A percentile compares a stretch with the other conserved stretches of the same genome.
Conservation (phyloP, 2,329 filamentous ascomycete genomes). For the Aspergillus novofumigatus region DNA sequence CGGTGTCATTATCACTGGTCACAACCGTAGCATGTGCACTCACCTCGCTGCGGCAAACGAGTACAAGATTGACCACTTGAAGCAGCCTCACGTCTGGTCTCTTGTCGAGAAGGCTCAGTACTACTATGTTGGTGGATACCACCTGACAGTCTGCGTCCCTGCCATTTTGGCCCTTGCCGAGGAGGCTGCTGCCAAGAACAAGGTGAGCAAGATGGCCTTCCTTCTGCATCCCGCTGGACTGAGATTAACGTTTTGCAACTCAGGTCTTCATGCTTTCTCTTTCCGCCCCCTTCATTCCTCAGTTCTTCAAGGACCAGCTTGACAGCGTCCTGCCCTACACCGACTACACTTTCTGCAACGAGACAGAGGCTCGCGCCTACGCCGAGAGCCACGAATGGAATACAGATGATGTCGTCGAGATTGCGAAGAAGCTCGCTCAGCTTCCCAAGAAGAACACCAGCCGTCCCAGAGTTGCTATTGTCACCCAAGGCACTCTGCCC, state of each 20-base stretch:
- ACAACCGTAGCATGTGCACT: constrained; percentile 91
- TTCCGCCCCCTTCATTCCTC: constrained; percentile 89
- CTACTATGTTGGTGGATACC: constrained; percentile 94
- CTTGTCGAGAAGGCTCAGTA: constrained; percentile 82
- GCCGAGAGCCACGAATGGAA: constrained; percentile 73
- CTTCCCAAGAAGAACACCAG: constrained; percentile 87
- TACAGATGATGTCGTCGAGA: constrained; percentile 74
- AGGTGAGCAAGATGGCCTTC: constrained; percentile 47
- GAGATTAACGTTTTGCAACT: constrained; percentile 5
- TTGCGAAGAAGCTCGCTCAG: constrained; percentile 79
- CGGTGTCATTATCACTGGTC: constrained; percentile 93
- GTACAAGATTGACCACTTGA: constrained; percentile 91
- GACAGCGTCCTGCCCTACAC: constrained; percentile 85
- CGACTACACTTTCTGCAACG: constrained; percentile 95
- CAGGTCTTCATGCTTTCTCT: constrained; percentile 80
- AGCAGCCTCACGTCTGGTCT: constrained; percentile 85
- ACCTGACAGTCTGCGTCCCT: constrained; percentile 91
- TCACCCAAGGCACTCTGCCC: constrained; percentile 91
- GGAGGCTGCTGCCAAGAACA: constrained; percentile 83
- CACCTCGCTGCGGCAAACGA: constrained; percentile 95
- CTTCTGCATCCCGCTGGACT: neutral
- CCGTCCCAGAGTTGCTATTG: constrained; percentile 78
- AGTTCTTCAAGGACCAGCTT: constrained; percentile 96
- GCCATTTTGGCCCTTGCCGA: constrained; percentile 87
- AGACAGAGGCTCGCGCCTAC: constrained; percentile 87